Evolutionary conservation across 768 basidiomycete species (phyloP), one percentile per base, ranked within the genome.

Genomic region (Tricholoma saponaceum): DNA sequence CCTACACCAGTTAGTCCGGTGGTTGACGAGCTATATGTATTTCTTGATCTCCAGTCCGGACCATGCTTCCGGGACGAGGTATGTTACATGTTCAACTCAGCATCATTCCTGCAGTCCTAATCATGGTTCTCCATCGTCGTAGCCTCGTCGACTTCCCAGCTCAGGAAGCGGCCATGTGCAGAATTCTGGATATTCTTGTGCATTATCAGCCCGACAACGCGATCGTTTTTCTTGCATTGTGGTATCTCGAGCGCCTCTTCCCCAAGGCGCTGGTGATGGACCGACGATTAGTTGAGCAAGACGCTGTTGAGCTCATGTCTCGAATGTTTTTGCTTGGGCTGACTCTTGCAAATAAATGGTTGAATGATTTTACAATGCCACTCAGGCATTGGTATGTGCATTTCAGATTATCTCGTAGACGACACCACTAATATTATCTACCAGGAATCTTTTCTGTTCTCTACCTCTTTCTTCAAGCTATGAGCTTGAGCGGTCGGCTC

Each of bases 261-360:
- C 76, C 81, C 8, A 72, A 72, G 1, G 66, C 68, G 10, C 59
- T 72, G 59, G 70, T 85, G 51, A 73, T 72, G 10, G 69, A 65
- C 10, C 62, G 73, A 51, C 66, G 69, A 43, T 64, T 79, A 47
- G 70, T 70, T 32, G 59, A 65, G 13, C 72, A 75, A 43, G 72
- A 73, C 33, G 66, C 69, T 39, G 73, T 77, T 49, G 80, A 80
- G 49, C 74, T 73, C 37, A 74, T 76, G 13, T 80, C 80, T 58
- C 74, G 83, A 58, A 70, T 74, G 32, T 83, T 84, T 62, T 63
- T 83, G 5, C 67, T 86, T 33, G 76, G 78, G 53, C 76, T 79
- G 35, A 82, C 83, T 72, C 66, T 86, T 33, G 84, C 85, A 12
- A 81, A 80, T 61, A 86, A 85, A 70, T 85, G 83, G 83, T 59